Base-by-base conservation (phyloP, 2,329 filamentous ascomycete species). In the Botryotinia calthae region DNA sequence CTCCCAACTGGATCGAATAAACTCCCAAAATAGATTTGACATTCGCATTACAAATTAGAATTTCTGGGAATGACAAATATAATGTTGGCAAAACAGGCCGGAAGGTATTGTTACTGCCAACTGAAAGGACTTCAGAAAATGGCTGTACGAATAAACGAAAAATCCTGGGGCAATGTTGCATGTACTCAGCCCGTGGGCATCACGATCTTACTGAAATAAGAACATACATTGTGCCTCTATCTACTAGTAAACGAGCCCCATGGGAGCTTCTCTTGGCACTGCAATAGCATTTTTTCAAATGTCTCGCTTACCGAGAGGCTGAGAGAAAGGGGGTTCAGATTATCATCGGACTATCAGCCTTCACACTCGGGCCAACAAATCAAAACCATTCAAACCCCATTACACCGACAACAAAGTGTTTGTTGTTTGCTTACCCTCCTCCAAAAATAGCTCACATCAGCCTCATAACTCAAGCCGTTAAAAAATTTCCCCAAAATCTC, bases 381-480 rank as follows among this genome's bases (percentile, higher is more conserved):
- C 14, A 31, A 28, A 22, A 2, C 6, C 9, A 3, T 14, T 3
- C 10, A 34, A 54, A 56, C 1, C 10, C 25, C 34, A 31, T 2
- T 9, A 16, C 10, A 22, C 48, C 1, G n/a, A 25, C 2, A 20
- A 6, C 25, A 56, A 25, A 42, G 2, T 54, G 40, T 42, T 14
- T 31, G 3, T 16, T 10, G 8, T 42, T 31, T 67, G 48, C 48
- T 58, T 68, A 56, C n/a, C 34, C 10, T 22, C n/a, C 10, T n/a
- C 48, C 48, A 28, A 31, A 4, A 68, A 58, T 42, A 56, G 48
- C 48, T 56, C 65, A 42, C 65, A 68, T 68, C 65, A 68, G 65
- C 65, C 48, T 56, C 34, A 56, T 18, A 2, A 18, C 16, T 6
- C 46, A 25, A 20, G 18, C 37, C 48, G 18, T 56, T 28, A 28